A percentile compares a stretch with the other conserved stretches of the same genome.
These are phyloP conservation scores for Vicia faba DNA, from an alignment of 306 rosid genomes.

Conservation along the genomic window DNA sequence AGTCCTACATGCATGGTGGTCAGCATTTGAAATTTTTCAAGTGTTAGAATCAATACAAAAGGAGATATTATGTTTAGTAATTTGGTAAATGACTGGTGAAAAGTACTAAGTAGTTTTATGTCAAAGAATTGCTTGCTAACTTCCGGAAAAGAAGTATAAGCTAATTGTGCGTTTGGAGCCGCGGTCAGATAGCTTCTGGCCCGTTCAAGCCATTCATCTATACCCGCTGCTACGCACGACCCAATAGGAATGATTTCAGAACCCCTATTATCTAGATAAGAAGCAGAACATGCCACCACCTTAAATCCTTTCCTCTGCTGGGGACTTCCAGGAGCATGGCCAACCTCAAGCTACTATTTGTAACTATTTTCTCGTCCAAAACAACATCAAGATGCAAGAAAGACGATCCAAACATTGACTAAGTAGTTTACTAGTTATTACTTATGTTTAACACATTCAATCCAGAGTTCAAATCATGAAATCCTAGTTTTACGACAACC, in stretches of 20 bases:
- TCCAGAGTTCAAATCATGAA: constrained; percentile 23
- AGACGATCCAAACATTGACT: not conserved
- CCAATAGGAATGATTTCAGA: too few species aligned
- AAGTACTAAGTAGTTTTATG: constrained; percentile 13
- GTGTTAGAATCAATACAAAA: constrained; percentile 30
- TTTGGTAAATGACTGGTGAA: constrained; percentile 14
- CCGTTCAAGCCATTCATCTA: not conserved
- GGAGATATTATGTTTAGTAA: constrained; percentile 3
- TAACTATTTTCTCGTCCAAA: not conserved
- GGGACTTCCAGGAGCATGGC: too few species aligned
- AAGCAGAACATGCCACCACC: too few species aligned
- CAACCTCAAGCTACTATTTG: not conserved
- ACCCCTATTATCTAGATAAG: too few species aligned
- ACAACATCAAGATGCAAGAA: not conserved
- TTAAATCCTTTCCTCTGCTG: too few species aligned
- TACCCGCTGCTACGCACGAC: too few species aligned
- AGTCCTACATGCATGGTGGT: constrained; percentile 1
- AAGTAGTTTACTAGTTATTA: not conserved
- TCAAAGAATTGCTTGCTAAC: constrained; percentile 14
- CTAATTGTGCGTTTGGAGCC: not conserved
- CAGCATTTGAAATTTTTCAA: not conserved
- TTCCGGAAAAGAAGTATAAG: constrained; percentile 25
- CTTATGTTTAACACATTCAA: constrained; percentile 7
- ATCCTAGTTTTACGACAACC: constrained; percentile 5
- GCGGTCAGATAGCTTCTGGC: not conserved